A percentile compares a stretch with the other conserved stretches of the same genome.
Evolutionary conservation across 805 yeast genomes (phyloP).

Genomic region (Helenozyma rhizophorensis): DNA sequence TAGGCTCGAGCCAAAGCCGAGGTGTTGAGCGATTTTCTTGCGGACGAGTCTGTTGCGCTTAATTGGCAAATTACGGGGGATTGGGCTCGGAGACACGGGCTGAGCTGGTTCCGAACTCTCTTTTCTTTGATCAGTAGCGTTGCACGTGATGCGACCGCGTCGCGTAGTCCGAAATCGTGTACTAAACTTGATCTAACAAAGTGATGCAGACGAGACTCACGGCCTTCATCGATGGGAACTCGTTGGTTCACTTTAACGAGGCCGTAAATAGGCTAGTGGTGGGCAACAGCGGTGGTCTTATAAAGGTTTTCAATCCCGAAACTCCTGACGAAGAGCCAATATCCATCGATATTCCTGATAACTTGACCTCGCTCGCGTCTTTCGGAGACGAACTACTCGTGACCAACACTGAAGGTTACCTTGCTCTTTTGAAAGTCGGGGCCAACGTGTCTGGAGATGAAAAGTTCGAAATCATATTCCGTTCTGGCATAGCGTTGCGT

Average conservation of each 20-base stretch:
- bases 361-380: slow-evolving; percentile 39
- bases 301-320: slow-evolving; percentile 45
- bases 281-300: slow-evolving; percentile 51
- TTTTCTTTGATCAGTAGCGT: too few species aligned
- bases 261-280: slow-evolving; percentile 36
- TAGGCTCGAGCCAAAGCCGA: too few species aligned
- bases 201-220: slow-evolving; percentile 21
- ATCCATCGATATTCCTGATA: slow-evolving; percentile 47
- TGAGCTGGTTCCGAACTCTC: too few species aligned
- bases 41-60: too few species aligned
- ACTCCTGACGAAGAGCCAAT: slow-evolving; percentile 58
- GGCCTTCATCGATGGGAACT: slow-evolving; percentile 41
- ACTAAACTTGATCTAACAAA: background rate
- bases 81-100: too few species aligned
- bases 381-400: slow-evolving; percentile 22
- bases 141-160: background rate
- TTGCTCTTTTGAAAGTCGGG: slow-evolving; percentile 14
- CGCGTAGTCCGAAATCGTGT: slow-evolving; percentile 1
- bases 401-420: slow-evolving; percentile 41
- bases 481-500: slow-evolving; percentile 46
- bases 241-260: slow-evolving; percentile 24
- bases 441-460: slow-evolving; percentile 17
- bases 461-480: slow-evolving; percentile 37
- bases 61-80: too few species aligned
- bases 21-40: too few species aligned